phyloP scores from a whole-genome alignment of 768 basidiomycete genomes.

The Agaricus sinodeliciosus region DNA sequence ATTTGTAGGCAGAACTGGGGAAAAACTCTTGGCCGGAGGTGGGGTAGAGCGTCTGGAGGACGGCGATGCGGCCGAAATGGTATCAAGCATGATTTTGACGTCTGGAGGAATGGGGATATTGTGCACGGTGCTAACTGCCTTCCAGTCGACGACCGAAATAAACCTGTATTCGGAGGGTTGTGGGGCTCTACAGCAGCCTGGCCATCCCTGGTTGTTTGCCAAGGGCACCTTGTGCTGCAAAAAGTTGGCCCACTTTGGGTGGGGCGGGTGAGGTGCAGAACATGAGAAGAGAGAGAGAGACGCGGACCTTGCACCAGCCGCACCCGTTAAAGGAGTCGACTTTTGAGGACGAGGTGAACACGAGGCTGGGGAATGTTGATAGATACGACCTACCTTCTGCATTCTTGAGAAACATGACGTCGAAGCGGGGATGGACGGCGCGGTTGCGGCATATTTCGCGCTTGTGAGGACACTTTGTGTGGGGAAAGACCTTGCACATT shows the following conservation, averaged over 20 bases:
- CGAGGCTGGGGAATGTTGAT: slow-evolving; percentile 7
- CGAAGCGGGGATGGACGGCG: slow-evolving; percentile 64
- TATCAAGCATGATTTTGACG: slow-evolving; percentile 62
- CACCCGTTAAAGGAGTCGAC: slow-evolving; percentile 82
- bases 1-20: background rate
- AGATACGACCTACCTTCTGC: slow-evolving; percentile 64
- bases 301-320: slow-evolving; percentile 85
- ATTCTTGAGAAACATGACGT: slow-evolving; percentile 76
- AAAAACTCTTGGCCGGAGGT: slow-evolving; percentile 16
- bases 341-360: slow-evolving; percentile 18
- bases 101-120: slow-evolving; percentile 67
- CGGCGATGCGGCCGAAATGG: slow-evolving; percentile 29
- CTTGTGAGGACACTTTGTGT: slow-evolving; percentile 71
- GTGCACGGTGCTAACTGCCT: slow-evolving; percentile 69
- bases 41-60: slow-evolving; percentile 21
- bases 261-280: slow-evolving; percentile 18
- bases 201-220: slow-evolving; percentile 75
- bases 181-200: slow-evolving; percentile 84
- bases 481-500: slow-evolving; percentile 80
- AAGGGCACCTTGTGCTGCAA: slow-evolving; percentile 42
- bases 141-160: slow-evolving; percentile 75
- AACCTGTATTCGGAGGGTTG: slow-evolving; percentile 47
- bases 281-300: slow-evolving; percentile 14
- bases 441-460: slow-evolving; percentile 74
- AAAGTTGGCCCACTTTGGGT: slow-evolving; percentile 62